Base-by-base conservation (phyloP, 1,284 basidiomycete species). In the Pseudozyma hubeiensis region DNA sequence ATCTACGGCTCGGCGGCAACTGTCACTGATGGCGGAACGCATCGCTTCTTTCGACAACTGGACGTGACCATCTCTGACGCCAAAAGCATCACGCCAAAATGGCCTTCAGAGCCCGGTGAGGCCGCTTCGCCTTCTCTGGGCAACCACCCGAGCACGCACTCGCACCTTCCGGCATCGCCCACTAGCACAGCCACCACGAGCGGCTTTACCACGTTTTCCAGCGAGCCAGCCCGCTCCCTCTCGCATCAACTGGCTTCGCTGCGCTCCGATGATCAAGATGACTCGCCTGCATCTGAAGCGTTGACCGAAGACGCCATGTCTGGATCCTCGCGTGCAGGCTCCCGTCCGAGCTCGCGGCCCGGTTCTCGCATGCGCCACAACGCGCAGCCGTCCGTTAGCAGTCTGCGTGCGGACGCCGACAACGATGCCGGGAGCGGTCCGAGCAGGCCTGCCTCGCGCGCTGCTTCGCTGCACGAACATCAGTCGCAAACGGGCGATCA, bases 51-150 rank as follows among this genome's bases (percentile, higher is more conserved):
- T 37, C 60, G 79, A 13, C 73, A 75, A 39, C 56, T 81, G 43
- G 78, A 81, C 33, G 49, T 81, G 44, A 77, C 70, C 55, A 71
- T 80, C 47, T 71, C 64, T 43, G 77, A 77, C 41, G 75, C 71
- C 35, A 70, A 69, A 24, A 70, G 56, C 56, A 74, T 74, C 53
- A 74, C 69, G 66, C 71, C 66, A 39, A 59, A 46, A 45, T 69
- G 62, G 66, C 71, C 71, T 7, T 24, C 53, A 37, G 65, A 69
- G 37, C 35, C 57, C 13, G 40, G 13, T n/a, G 40, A 41, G 14
- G 13, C 51, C 34, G 19, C 61, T 7, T 49, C 58, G 13, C 43
- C 60, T 5, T 33, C 45, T 7, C 35, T 34, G 16, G 13, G 30
- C 35, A 34, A 13, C 10, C 49, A 31, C 44, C 24, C 40, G 33